Evolutionary conservation across 495 filamentous ascomycete species (phyloP).

Genomic region (Penicillium canariense): DNA sequence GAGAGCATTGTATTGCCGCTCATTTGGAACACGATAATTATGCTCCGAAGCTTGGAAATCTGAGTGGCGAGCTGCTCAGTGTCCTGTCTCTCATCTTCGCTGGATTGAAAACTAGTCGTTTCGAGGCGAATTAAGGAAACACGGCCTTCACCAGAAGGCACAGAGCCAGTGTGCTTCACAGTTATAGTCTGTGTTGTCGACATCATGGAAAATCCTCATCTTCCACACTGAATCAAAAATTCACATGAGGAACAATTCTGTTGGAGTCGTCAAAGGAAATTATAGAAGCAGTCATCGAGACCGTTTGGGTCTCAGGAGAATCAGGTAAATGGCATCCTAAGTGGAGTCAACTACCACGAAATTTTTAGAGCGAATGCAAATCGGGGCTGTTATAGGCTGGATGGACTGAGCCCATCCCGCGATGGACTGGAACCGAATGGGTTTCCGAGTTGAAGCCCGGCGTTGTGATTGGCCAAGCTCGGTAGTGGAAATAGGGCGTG

Average conservation of each 20-base stretch:
- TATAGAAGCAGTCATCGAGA: neutral
- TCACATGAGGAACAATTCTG: neutral
- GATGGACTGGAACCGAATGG: neutral
- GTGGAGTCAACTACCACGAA: slow-evolving; percentile 2
- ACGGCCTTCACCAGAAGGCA: neutral
- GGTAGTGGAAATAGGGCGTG: neutral
- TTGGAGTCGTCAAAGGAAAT: neutral
- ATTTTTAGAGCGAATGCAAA: neutral
- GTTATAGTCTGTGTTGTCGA: neutral
- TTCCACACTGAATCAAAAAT: neutral
- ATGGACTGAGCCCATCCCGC: neutral
- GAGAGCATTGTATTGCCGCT: slow-evolving; percentile 2
- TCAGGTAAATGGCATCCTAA: slow-evolving; percentile 1
- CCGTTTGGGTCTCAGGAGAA: neutral
- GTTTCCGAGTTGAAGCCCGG: neutral
- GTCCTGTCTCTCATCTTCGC: neutral
- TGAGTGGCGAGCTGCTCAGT: neutral
- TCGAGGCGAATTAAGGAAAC: neutral
- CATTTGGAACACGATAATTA: slow-evolving; percentile 1
- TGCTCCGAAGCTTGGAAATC: neutral
- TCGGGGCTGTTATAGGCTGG: neutral
- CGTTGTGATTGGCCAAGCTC: neutral
- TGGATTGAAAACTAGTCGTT: neutral
- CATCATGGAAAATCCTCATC: neutral
- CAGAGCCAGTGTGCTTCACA: slow-evolving; percentile 3